Base-by-base conservation (phyloP, 345 rosid species). In the Murraya paniculata region DNA sequence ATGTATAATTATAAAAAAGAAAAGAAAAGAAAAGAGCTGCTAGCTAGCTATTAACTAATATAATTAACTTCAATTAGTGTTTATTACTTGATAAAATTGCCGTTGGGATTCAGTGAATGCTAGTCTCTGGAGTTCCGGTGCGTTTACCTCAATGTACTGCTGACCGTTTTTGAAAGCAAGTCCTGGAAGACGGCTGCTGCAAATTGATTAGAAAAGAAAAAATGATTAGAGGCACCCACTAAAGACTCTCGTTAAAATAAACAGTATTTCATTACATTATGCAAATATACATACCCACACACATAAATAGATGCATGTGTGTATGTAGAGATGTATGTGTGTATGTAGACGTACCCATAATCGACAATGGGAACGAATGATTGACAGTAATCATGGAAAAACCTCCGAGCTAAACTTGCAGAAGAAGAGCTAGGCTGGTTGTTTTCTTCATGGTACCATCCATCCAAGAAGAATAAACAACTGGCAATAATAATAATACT, bases 1-100 rank as follows among this genome's bases (percentile, higher is more conserved):
- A 13, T 45, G 2, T 11, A 13, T 45, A 11, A 45, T 45, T 2
- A 45, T 11, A 45, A 11, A 11, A 39, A 45, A 39, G 9, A 31
- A 31, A 31, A 31, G 33, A n/a, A n/a, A n/a, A n/a, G n/a, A n/a
- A n/a, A n/a, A 45, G 16, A 45, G 50, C 16, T 4, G 50, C 50
- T 45, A 45, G 11, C 50, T 41, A 10, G 16, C 16, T 45, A 13
- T 45, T 45, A 45, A 45, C 16, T 45, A 11, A 45, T 13, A 13
- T 45, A 11, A 45, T 45, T 45, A 13, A 45, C 50, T 45, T 45
- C 16, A 45, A 45, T 45, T 45, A 45, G 50, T 45, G 50, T 45
- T 45, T 45, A 53, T 85, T 83, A 93, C 98, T 85, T 72, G 89
- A 79, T 93, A 95, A 81, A 95, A 93, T 24, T 62, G 89, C 25